A percentile compares a stretch with the other conserved stretches of the same genome.
phyloP scores from a whole-genome alignment of 1,284 basidiomycete species.

The Cryptococcus floricola region DNA sequence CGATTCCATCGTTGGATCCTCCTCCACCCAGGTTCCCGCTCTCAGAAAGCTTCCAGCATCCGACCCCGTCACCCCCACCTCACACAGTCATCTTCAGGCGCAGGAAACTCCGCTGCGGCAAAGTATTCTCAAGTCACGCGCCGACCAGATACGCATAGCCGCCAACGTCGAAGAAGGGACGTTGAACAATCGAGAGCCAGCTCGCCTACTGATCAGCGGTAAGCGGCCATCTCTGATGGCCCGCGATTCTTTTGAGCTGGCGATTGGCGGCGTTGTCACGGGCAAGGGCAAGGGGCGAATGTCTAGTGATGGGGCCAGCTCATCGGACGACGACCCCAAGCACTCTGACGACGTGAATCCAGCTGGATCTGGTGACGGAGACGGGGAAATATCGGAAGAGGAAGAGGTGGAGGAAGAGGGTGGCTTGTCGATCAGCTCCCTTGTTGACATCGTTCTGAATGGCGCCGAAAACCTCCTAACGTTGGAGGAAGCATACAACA shows the following conservation, averaged over 20 bases:
- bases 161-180: conserved; percentile 44
- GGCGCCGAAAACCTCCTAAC: conserved; percentile 44
- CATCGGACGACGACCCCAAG: background rate
- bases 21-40: background rate
- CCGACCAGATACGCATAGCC: conserved; percentile 37
- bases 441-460: conserved; percentile 39
- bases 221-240: conserved; percentile 29
- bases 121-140: conserved; percentile 35
- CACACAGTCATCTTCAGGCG: conserved; percentile 4
- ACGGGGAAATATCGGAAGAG: conserved; percentile 15
- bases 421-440: conserved; percentile 30
- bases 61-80: conserved; percentile 13
- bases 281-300: conserved; percentile 18
- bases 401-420: conserved; percentile 39
- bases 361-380: conserved; percentile 9
- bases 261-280: conserved; percentile 13
- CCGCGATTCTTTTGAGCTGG: conserved; percentile 35
- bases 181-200: conserved; percentile 43
- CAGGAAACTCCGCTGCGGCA: conserved; percentile 11
- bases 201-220: conserved; percentile 35
- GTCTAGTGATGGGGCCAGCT: conserved; percentile 23
- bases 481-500: conserved; percentile 44
- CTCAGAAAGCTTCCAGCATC: conserved; percentile 15
- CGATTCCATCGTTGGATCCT: conserved; percentile 28
- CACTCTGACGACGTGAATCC: conserved; percentile 23